Evolutionary conservation across 1,284 basidiomycete genomes (phyloP).

Genomic region (Ceratobasidium sp.): DNA sequence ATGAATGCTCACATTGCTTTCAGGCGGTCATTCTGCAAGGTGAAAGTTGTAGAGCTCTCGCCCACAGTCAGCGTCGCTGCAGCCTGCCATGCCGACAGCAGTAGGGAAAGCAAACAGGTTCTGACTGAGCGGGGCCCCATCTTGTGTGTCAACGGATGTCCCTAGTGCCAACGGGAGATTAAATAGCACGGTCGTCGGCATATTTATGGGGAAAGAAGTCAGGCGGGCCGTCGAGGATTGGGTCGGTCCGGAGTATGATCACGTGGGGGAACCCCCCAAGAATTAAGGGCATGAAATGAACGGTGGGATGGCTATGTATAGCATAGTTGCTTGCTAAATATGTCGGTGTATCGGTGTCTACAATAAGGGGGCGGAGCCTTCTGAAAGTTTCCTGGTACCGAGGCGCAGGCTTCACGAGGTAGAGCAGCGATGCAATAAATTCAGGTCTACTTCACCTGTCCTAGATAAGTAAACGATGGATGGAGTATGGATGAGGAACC

Average conservation of each 20-base stretch:
- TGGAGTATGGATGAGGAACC: background rate
- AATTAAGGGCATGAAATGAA: background rate
- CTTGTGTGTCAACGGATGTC: background rate
- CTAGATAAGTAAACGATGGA: background rate
- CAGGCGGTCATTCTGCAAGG: constrained; percentile 38
- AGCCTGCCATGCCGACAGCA: constrained; percentile 24
- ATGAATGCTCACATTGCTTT: constrained; percentile 22
- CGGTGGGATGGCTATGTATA: background rate
- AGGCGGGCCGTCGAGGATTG: constrained; percentile 16
- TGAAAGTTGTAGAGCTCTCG: constrained; percentile 33
- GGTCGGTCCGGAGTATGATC: constrained; percentile 20
- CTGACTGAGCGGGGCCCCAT: constrained; percentile 34
- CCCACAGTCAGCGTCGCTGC: constrained; percentile 28
- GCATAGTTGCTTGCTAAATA: background rate
- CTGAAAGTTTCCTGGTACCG: background rate
- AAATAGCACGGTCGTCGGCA: background rate
- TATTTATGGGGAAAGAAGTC: constrained; percentile 15
- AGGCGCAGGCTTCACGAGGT: no score
- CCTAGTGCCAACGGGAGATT: background rate
- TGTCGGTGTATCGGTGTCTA: background rate
- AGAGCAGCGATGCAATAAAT: background rate
- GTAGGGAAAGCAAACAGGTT: constrained; percentile 20
- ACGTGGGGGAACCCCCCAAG: background rate
- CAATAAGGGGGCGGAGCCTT: no score
- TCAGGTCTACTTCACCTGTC: background rate